Evolutionary conservation across 179 eudicot species (phyloP).

Genomic region (Beta corolliflora): DNA sequence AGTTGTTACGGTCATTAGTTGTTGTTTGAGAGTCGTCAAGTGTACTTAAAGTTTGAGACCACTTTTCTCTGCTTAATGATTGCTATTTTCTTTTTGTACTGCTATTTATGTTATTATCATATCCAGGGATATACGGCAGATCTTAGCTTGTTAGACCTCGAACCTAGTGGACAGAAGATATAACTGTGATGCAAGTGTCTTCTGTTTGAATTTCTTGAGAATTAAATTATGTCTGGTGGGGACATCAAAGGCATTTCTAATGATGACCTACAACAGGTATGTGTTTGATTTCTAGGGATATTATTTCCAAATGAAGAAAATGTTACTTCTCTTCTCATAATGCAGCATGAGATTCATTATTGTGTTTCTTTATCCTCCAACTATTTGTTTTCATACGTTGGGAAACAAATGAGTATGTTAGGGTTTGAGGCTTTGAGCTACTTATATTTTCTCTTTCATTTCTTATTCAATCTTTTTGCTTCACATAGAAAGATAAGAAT

Average conservation of each 20-base stretch:
- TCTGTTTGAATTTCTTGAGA: slow-evolving; percentile 6
- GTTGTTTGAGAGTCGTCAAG: no score
- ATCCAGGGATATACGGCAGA: not conserved
- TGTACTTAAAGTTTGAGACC: not conserved
- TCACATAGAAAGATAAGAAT: not conserved
- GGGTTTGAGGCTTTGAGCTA: not conserved
- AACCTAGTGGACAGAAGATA: slow-evolving; percentile 1
- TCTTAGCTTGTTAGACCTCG: not conserved
- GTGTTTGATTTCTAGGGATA: not conserved
- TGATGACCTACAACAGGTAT: slow-evolving; percentile 1
- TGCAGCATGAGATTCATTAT: not conserved
- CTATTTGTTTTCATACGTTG: not conserved
- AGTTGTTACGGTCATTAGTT: not conserved
- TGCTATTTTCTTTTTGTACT: not conserved
- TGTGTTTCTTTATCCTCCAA: not conserved
- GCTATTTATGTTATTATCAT: not conserved
- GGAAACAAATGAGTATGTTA: not conserved
- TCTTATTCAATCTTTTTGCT: not conserved
- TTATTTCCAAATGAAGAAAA: not conserved
- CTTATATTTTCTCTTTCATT: not conserved
- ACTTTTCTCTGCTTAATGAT: not conserved
- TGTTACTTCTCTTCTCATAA: not conserved
- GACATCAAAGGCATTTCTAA: not conserved
- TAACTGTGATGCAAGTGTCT: slow-evolving; percentile 16
- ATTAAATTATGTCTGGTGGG: slow-evolving; percentile 6